Evolutionary conservation across 169 alveolate species (phyloP), one percentile per base, ranked within the genome.

Genomic region (Plasmodium ovale): DNA sequence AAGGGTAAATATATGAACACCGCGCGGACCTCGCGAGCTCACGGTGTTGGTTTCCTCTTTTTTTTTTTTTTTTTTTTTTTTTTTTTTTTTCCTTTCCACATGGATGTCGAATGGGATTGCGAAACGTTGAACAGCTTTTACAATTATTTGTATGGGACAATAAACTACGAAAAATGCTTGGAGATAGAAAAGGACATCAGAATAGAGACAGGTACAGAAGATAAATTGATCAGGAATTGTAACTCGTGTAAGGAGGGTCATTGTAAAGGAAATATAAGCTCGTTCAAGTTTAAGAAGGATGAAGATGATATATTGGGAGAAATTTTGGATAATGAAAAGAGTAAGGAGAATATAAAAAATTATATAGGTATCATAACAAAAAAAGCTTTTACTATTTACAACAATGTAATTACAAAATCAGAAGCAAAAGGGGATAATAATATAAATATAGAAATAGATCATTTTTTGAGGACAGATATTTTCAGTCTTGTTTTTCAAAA

Each of bases 221-320:
- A 23, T 56, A 37, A 42, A 70, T 19, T 85, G 29, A 58, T 53
- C 62, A 42, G 6, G 16, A 39, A 33, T 29, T 19, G 64, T 9
- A 51, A 29, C 16, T 35, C 67, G 14, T 82, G 90, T 53, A 14
- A 27, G 12, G 39, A 62, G 0, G 85, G 49, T 49, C 33, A 51
- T 29, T n/a, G 39, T 16, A 19, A 85, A 25, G 53, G 53, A 62
- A 85, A 85, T 56, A 69, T 85, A 58, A 68, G 74, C 39, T 35
- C 77, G 14, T 85, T 23, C 53, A 67, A 69, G 33, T 85, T 85
- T 85, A 85, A 85, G 69, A 85, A 85, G 42, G 87, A 85, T 70
- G 91, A 85, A 6, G 73, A 85, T 85, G 91, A 85, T 69, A 27
- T 85, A 56, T 25, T 85, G 47, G 91, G 91, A 27, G 91, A 85